A percentile compares a stretch with the other conserved stretches of the same genome.
phyloP scores from a whole-genome alignment of 2,329 filamentous ascomycete species.

The Exophiala sideris region DNA sequence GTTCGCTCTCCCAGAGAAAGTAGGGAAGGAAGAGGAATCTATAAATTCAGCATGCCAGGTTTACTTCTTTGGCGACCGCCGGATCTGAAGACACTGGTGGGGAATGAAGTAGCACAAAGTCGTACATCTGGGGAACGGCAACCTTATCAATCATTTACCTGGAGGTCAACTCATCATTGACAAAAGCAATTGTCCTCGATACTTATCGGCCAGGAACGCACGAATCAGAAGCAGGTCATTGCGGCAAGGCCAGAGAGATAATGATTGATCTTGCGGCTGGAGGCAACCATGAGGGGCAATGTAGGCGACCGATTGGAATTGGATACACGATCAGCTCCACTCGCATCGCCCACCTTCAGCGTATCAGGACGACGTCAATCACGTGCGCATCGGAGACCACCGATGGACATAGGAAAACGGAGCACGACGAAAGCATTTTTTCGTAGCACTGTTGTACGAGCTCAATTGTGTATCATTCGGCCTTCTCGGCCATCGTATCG shows the following conservation, averaged over 20 bases:
- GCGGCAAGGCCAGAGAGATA: conserved; percentile 1
- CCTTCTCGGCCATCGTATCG: no score
- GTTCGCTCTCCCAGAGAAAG: neutral
- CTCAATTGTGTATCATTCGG: neutral
- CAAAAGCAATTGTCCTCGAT: conserved; percentile 11
- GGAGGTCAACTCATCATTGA: conserved; percentile 14
- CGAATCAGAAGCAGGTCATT: conserved; percentile 18
- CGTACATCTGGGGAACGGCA: neutral
- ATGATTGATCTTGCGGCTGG: neutral
- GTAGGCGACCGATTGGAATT: neutral
- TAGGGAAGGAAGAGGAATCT: conserved; percentile 4
- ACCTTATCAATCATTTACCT: conserved; percentile 14
- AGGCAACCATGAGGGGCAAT: neutral
- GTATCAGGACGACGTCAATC: no score
- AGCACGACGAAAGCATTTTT: neutral
- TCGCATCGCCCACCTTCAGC: neutral
- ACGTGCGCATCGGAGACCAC: neutral
- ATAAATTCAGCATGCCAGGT: conserved; percentile 15
- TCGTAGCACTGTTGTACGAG: neutral
- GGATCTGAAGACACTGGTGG: neutral
- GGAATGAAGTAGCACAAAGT: neutral
- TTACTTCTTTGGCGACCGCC: neutral
- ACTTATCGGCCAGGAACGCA: conserved; percentile 11
- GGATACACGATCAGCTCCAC: neutral
- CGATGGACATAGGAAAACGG: neutral